Base-by-base conservation (phyloP, 768 basidiomycete genomes). In the Tulasnella sp. region DNA sequence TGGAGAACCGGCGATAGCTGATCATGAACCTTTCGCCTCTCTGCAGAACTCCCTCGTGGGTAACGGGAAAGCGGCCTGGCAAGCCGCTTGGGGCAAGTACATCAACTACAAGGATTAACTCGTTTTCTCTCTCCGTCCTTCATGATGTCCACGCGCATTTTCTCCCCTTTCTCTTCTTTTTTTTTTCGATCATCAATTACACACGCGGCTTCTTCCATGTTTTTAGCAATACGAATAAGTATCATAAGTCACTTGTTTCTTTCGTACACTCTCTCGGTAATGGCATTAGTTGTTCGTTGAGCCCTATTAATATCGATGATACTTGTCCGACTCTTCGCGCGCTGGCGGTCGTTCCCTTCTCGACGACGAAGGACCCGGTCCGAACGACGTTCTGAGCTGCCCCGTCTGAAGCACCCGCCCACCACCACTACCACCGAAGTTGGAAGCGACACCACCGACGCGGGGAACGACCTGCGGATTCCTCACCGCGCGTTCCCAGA, bases 41-140 rank as follows among this genome's bases (percentile, higher is more conserved):
- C 67, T 69, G 26, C 62, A 84, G 82, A 88, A 89, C 74, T 86
- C 90, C 34, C 88, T 91, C 69, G 89, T 90, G 78, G 82, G 79
- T 0, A 83, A 83, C 7, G 89, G 83, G 3, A 87, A 87, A 76
- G 81, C 81, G 34, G 87, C 86, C 4, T 87, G 86, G 86, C 79
- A 80, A 74, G 77, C 79, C 29, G 82, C 82, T 32, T 87, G 83
- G 76, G 76, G 77, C 41, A 77, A 76, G 52, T 81, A 77, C 71
- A 69, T 78, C 29, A 41, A 75, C 26, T 75, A 64, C 44, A 47
- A 47, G 44, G 44, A 47, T 11, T 47, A 47, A 47, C 7, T 16
- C 26, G 14, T 19, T 22, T 4, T 12, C 44, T 22, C 26, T 47
- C 44, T 5, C 19, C 19, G 44, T 47, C 19, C 44, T 1, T 47